These are phyloP conservation scores for Fraxinus baroniana DNA, from an alignment of 305 asterid species.

Conservation along the genomic window DNA sequence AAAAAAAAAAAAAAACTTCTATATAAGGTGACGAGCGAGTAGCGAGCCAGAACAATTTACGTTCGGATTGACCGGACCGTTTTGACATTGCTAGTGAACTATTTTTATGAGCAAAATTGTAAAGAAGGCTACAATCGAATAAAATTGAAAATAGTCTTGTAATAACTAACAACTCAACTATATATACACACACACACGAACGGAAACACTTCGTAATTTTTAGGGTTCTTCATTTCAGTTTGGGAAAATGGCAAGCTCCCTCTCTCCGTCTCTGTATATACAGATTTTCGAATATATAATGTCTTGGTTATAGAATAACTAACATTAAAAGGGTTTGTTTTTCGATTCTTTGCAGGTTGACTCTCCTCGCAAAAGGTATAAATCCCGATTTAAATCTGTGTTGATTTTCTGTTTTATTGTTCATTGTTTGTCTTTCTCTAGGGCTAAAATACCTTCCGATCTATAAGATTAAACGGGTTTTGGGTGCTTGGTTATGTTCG, in stretches of 20 bases:
- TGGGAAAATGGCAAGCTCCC: neutral
- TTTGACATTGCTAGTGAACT: too few species aligned
- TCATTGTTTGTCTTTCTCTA: neutral
- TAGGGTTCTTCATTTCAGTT: neutral
- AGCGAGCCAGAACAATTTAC: too few species aligned
- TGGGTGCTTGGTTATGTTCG: neutral
- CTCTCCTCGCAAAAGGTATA: constrained; percentile 83
- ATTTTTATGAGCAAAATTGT: too few species aligned
- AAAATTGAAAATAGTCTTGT: neutral
- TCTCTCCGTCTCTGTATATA: neutral
- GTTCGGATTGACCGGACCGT: too few species aligned
- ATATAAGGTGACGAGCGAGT: too few species aligned
- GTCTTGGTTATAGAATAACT: neutral
- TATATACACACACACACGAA: neutral
- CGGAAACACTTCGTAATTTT: neutral
- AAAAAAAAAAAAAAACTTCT: too few species aligned
- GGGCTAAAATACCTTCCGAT: neutral
- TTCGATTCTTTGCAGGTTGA: constrained; percentile 63
- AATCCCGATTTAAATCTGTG: neutral
- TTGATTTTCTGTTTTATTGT: neutral
- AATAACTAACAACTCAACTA: neutral
- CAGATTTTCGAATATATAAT: neutral
- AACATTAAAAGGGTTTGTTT: neutral
- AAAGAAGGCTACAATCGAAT: neutral
- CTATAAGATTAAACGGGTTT: neutral